Percentiles rank a stretch among this genome's conserved stretches.
Conservation (phyloP, 2,329 filamentous ascomycete species). For the Canariomyces notabilis region DNA sequence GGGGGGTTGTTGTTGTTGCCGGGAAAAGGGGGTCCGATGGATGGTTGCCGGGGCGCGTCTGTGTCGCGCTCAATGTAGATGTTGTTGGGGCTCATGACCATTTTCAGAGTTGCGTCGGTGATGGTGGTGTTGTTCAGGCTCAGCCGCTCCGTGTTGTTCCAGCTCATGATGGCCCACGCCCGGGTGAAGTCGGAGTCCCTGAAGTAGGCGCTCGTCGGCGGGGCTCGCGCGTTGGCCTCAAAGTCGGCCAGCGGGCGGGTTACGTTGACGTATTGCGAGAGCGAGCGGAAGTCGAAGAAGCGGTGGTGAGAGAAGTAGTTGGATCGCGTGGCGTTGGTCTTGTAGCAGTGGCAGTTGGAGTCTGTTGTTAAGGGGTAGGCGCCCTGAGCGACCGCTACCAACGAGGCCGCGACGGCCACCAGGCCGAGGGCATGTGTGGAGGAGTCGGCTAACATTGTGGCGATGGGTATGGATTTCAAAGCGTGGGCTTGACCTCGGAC, state of each 20-base stretch:
- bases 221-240: conserved; percentile 27
- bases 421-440: conserved; percentile 8
- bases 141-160: conserved; percentile 32
- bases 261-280: conserved; percentile 29
- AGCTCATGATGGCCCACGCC: conserved; percentile 32
- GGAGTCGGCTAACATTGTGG: conserved; percentile 9
- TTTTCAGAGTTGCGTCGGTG: conserved; percentile 31
- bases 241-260: conserved; percentile 27
- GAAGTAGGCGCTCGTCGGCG: conserved; percentile 31
- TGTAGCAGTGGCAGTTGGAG: conserved; percentile 33
- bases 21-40: background rate
- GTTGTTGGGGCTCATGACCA: conserved; percentile 38
- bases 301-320: conserved; percentile 34
- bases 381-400: conserved; percentile 12
- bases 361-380: conserved; percentile 25
- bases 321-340: conserved; percentile 32
- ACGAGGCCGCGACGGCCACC: conserved; percentile 13
- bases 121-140: conserved; percentile 18
- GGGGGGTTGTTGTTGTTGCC: too few species aligned
- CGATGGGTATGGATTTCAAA: too few species aligned
- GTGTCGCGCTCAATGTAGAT: conserved; percentile 36
- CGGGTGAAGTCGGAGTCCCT: conserved; percentile 27
- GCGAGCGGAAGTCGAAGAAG: conserved; percentile 36
- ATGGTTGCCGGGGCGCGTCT: conserved; percentile 17
- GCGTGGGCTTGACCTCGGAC: background rate